A percentile compares a stretch with the other conserved stretches of the same genome.
phyloP scores from a whole-genome alignment of 2,329 filamentous ascomycete genomes.

The Aspergillus versicolor region DNA sequence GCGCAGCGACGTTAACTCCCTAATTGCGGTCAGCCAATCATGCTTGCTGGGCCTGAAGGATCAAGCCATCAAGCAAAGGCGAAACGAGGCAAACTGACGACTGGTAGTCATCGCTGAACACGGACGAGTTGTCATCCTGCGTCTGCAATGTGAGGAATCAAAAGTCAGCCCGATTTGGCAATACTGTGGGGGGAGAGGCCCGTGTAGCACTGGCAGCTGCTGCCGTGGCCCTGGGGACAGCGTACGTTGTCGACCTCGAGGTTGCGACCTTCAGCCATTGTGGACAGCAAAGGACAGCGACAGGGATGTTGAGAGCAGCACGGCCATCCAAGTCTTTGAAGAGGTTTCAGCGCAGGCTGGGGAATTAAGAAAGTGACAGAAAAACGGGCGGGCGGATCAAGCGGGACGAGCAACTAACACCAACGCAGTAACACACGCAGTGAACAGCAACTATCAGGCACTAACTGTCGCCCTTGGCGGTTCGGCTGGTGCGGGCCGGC shows the following conservation, averaged over 20 bases:
- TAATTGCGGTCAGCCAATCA: neutral
- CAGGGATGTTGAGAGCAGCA: neutral
- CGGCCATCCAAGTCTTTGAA: too few relatives aligned
- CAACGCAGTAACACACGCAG: too few relatives aligned
- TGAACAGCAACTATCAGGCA: neutral
- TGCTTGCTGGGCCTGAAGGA: neutral
- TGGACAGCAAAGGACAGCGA: neutral
- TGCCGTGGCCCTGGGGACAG: neutral
- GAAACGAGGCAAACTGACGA: neutral
- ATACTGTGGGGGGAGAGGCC: neutral
- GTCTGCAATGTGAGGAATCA: neutral
- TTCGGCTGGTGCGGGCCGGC: too few relatives aligned
- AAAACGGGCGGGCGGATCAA: neutral
- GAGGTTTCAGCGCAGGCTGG: too few relatives aligned
- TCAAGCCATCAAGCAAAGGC: neutral
- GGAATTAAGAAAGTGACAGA: neutral
- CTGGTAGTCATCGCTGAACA: slow-evolving; percentile 4
- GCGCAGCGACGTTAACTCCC: slow-evolving; percentile 8
- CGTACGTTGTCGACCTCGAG: neutral
- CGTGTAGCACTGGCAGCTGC: too few relatives aligned
- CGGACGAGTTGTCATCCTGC: slow-evolving; percentile 1
- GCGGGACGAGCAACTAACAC: too few relatives aligned
- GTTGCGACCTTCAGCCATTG: neutral
- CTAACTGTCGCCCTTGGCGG: neutral
- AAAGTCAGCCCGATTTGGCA: neutral